These are phyloP conservation scores for Trametes sanguinea DNA, from an alignment of 768 basidiomycete species.

Conservation along the genomic window DNA sequence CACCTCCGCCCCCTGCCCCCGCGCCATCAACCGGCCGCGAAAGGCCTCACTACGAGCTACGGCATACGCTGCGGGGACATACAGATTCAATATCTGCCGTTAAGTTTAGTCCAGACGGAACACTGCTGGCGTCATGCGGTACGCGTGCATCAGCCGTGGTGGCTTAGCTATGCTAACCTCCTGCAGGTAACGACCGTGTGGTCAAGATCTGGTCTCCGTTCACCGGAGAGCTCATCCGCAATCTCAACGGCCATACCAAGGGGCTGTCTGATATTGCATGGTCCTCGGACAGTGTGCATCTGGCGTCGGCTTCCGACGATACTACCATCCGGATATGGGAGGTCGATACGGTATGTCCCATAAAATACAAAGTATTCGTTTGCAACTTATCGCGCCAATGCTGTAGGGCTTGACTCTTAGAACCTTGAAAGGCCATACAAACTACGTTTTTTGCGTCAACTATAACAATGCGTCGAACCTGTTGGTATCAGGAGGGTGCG, in stretches of 20 bases:
- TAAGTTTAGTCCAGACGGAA: constrained; percentile 90
- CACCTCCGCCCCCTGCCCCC: constrained; percentile 37
- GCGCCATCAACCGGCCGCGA: constrained; percentile 31
- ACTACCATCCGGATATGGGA: constrained; percentile 88
- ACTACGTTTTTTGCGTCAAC: constrained; percentile 89
- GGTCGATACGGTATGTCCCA: constrained; percentile 65
- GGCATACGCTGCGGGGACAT: constrained; percentile 74
- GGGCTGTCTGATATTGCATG: constrained; percentile 91
- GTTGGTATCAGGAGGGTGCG: constrained; percentile 89
- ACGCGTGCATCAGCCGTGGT: constrained; percentile 17
- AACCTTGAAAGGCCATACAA: constrained; percentile 77
- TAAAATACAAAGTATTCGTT: not conserved
- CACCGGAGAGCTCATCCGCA: constrained; percentile 75
- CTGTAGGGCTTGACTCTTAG: constrained; percentile 69
- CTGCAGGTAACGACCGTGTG: constrained; percentile 68
- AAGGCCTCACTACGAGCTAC: constrained; percentile 70
- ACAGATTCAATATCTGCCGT: constrained; percentile 83
- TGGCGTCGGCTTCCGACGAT: constrained; percentile 94
- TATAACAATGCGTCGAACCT: constrained; percentile 88
- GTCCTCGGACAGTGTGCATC: constrained; percentile 78
- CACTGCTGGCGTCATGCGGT: constrained; percentile 86
- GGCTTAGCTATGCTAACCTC: not conserved
- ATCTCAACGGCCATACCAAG: constrained; percentile 72
- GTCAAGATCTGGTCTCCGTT: constrained; percentile 85
- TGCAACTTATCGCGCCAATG: not conserved